Percentiles rank a stretch among this genome's conserved stretches.
phyloP scores from a whole-genome alignment of 371 early-diverging fungal species.

The Nematocida sp. region DNA sequence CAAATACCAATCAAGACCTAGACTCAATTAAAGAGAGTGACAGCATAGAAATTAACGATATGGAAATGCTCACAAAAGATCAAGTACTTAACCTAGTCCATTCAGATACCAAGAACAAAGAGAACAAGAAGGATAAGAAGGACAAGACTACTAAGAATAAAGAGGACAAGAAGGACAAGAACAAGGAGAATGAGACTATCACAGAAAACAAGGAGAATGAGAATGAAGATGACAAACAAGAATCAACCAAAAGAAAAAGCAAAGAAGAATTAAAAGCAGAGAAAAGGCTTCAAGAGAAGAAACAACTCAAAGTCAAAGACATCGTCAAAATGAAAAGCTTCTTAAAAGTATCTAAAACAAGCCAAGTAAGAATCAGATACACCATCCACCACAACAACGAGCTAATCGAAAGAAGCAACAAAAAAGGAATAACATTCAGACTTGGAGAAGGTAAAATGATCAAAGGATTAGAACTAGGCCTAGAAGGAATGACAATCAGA shows the following conservation, averaged over 20 bases:
- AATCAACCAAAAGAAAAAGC: neutral
- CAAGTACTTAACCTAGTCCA: conserved; percentile 6
- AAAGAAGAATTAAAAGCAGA: conserved; percentile 33
- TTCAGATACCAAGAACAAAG: neutral
- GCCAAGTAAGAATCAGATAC: conserved; percentile 34
- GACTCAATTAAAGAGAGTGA: neutral
- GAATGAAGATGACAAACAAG: neutral
- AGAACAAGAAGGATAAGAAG: neutral
- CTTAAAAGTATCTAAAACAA: neutral
- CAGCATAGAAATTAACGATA: conserved; percentile 17
- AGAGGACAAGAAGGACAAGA: neutral
- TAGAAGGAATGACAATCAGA: conserved; percentile 74
- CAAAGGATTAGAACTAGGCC: conserved; percentile 73
- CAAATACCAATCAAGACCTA: neutral
- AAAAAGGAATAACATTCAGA: conserved; percentile 52
- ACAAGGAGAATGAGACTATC: too few species aligned
- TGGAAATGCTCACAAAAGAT: conserved; percentile 20
- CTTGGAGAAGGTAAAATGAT: conserved; percentile 61
- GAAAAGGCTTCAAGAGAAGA: conserved; percentile 1
- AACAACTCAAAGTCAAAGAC: conserved; percentile 22
- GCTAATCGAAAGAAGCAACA: conserved; percentile 23
- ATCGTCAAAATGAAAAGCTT: conserved; percentile 4
- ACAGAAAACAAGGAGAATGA: neutral
- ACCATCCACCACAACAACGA: conserved; percentile 10
- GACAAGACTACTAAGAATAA: neutral